Base-by-base conservation (phyloP, 805 yeast genomes). In the Danielia reshetovae region DNA sequence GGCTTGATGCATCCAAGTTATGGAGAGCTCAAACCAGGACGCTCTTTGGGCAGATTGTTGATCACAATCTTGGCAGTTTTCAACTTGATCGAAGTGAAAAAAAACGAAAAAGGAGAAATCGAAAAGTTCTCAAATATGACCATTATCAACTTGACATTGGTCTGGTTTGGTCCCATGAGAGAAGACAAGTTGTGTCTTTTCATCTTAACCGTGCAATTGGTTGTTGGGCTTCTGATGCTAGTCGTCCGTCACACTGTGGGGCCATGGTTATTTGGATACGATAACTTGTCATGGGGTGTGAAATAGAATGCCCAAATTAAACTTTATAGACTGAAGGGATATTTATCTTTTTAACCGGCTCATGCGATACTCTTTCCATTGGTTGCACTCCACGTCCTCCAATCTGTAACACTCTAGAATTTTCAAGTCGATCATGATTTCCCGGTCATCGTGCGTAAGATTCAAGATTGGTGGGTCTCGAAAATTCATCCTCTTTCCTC, bases 111-210 rank as follows among this genome's bases (percentile, higher is more conserved):
- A 4, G 43, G 50, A 6, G 18, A 48, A 9, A 55, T 71, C 18
- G 54, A 58, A 7, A 62, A 70, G 39, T 77, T 84, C 36, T 79
- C 93, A 9, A 93, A 93, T 54, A 70, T 90, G 75, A 93, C 99
- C 2, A 60, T 93, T 31, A 88, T 93, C 45, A 93, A 90, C 54
- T 65, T 93, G 42, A 72, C 75, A 2, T 62, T 90, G 27, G 95
- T 90, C 7, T 79, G 88, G 85, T 68, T 81, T 27, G 98, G 98
- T 1, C 97, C 98, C 4, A 56, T 84, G 68, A 71, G 89, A 38
- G 99, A 93, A 59, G 96, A 85, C 54, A 63, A 54, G 15, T 65
- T 93, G 35, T 84, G 97, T 44, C 38, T 62, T 15, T 49, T 72
- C 4, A 69, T 93, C 11, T 52, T 93, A 49, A 48, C 48, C 0